Base-by-base conservation (phyloP, 768 basidiomycete genomes). In the Trametes cingulata region DNA sequence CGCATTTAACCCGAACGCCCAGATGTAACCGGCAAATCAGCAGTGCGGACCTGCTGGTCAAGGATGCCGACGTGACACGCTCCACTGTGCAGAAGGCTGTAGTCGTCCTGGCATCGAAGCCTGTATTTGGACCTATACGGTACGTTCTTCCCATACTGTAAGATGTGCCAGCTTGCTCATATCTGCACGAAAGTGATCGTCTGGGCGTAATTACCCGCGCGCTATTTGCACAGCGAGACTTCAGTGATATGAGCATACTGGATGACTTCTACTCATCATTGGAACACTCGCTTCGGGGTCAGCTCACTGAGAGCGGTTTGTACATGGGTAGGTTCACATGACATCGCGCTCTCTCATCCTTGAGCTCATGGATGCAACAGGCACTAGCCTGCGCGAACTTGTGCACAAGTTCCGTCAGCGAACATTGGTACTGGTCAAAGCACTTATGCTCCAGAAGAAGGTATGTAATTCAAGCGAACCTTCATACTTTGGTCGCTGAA, bases 11-110 rank as follows among this genome's bases (percentile, higher is more conserved):
- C 24, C 37, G 52, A 53, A 25, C 47, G 24, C 13, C 35, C 62
- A 95, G 93, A 67, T 96, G 95, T 71, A 98, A 98, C 67, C 93
- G 95, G 49, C 97, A 99, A 77, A 93, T 99, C 35, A 78, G 91
- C 10, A 79, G 95, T 1, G 81, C 88, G 0, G 80, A 86, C 22
- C 80, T 99, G 27, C 77, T 93, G 4, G 87, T 90, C 47, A 90
- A 88, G 69, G 82, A 85, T 39, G 78, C 83, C 2, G 95, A 97
- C 63, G 92, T 98, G 17, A 98, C 97, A 5, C 86, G 97, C 15
- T 93, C 91, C 5, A 98, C 89, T 9, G 97, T 99, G 0, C 97
- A 99, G 73, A 99, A 98, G 71, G 95, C 97, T 0, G 92, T 99
- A 3, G 93, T 98, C 0, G 91, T 99, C 2, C 79, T 99, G 36